phyloP scores from a whole-genome alignment of 192 early-diverging fungal species.

The Chytriomyces confervae region DNA sequence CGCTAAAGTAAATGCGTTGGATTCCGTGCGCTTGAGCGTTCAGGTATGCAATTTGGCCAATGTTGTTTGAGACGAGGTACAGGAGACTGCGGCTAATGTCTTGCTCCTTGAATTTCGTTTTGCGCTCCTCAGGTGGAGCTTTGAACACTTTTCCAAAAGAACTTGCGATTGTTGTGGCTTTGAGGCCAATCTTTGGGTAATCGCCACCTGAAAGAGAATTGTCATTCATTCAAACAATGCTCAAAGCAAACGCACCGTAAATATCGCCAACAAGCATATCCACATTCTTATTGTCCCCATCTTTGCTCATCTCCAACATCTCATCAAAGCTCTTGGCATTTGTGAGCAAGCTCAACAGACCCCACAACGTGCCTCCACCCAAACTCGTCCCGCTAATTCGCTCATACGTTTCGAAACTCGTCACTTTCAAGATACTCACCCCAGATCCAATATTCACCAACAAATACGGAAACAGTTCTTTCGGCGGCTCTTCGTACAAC shows the following conservation, averaged over 20 bases:
- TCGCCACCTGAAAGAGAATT: neutral
- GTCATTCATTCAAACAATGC: neutral
- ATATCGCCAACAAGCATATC: constrained; percentile 88
- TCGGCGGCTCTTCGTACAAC: constrained; percentile 61
- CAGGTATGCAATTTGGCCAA: constrained; percentile 98
- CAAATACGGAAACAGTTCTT: constrained; percentile 88
- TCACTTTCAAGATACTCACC: constrained; percentile 95
- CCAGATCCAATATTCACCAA: constrained; percentile 98
- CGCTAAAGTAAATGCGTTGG: constrained; percentile 92
- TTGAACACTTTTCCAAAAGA: constrained; percentile 97
- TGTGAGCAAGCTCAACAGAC: constrained; percentile 85
- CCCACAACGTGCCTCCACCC: constrained; percentile 97
- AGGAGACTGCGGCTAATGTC: constrained; percentile 91
- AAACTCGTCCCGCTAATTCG: constrained; percentile 80
- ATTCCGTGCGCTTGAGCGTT: constrained; percentile 93
- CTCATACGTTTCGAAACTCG: constrained; percentile 81
- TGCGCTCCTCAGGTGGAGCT: constrained; percentile 68
- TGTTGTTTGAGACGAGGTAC: constrained; percentile 98
- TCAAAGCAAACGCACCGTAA: constrained; percentile 59
- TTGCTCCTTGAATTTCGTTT: constrained; percentile 67
- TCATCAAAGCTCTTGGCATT: constrained; percentile 87
- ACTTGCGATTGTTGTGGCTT: constrained; percentile 91
- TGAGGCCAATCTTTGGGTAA: constrained; percentile 91
- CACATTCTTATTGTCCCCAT: constrained; percentile 90
- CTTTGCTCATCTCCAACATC: constrained; percentile 79